phyloP scores from a whole-genome alignment of 257 asterid genomes.

The Fraxinus pennsylvanica region DNA sequence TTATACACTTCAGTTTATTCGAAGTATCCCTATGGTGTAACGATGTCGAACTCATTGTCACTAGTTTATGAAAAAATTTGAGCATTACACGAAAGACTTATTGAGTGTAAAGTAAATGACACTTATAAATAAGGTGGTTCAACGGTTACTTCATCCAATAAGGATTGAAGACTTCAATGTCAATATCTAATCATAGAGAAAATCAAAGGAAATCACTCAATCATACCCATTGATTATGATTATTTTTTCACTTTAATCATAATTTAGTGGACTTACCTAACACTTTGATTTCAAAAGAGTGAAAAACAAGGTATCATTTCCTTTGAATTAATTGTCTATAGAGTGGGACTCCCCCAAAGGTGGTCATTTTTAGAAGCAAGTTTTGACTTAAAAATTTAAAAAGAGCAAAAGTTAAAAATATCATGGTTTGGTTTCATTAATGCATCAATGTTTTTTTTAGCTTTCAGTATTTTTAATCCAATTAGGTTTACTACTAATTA shows the following conservation, averaged over 20 bases:
- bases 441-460: not conserved
- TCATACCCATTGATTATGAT: conserved; percentile 21
- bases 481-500: too few relatives aligned
- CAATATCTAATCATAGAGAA: not conserved
- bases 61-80: not conserved
- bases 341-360: not conserved
- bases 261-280: conserved; percentile 27
- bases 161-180: not conserved
- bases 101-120: not conserved
- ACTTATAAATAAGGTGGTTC: not conserved
- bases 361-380: not conserved
- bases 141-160: not conserved
- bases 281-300: conserved; percentile 8
- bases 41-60: not conserved
- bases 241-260: conserved; percentile 10
- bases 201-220: not conserved
- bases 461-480: not conserved
- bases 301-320: conserved; percentile 13
- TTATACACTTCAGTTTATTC: not conserved
- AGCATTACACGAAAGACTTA: not conserved
- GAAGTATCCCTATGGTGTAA: not conserved
- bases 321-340: conserved; percentile 4
- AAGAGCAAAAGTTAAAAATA: not conserved
- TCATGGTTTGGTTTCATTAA: not conserved
- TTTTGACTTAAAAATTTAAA: not conserved